Percentiles rank a stretch among this genome's conserved stretches.
Conservation (phyloP, 495 filamentous ascomycete species). For the Amniculicola lignicola region DNA sequence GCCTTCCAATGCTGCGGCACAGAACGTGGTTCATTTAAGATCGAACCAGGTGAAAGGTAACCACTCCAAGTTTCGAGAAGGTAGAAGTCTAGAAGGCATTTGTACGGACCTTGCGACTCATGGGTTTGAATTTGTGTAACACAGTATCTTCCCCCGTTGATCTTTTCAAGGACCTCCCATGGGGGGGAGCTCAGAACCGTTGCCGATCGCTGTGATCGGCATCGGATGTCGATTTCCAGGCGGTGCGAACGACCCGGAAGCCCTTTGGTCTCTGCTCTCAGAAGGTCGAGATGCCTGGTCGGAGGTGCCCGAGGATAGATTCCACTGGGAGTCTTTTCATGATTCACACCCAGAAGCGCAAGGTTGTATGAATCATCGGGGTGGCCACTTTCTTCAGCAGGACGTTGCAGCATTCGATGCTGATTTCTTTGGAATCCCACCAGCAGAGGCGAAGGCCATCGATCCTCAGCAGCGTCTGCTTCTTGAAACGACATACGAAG, state of each 20-base stretch:
- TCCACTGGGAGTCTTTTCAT: not conserved
- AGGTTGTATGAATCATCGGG: not conserved
- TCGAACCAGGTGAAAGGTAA: too few relatives aligned
- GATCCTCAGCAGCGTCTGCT: constrained; percentile 5
- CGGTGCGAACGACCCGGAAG: constrained; percentile 1
- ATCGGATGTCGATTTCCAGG: constrained; percentile 13
- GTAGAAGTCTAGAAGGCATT: too few relatives aligned
- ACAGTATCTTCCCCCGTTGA: too few relatives aligned
- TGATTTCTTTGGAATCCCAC: not conserved
- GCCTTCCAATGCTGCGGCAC: not conserved
- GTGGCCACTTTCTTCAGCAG: not conserved
- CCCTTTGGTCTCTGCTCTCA: not conserved
- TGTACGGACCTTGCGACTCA: too few relatives aligned
- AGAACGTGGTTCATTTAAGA: constrained; percentile 3
- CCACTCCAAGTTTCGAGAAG: too few relatives aligned
- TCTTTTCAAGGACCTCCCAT: not conserved
- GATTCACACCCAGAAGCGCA: not conserved
- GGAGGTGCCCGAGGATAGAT: not conserved
- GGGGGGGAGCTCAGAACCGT: too few relatives aligned
- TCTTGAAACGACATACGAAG: constrained; percentile 9
- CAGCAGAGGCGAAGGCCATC: constrained; percentile 2
- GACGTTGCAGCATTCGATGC: not conserved
- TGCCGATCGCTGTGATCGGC: constrained; percentile 12
- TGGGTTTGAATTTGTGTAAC: too few relatives aligned
- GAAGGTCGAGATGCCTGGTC: constrained; percentile 12